These are phyloP conservation scores for Chaetoscypha palmicola DNA, from an alignment of 2,329 filamentous ascomycete species.

Conservation along the genomic window DNA sequence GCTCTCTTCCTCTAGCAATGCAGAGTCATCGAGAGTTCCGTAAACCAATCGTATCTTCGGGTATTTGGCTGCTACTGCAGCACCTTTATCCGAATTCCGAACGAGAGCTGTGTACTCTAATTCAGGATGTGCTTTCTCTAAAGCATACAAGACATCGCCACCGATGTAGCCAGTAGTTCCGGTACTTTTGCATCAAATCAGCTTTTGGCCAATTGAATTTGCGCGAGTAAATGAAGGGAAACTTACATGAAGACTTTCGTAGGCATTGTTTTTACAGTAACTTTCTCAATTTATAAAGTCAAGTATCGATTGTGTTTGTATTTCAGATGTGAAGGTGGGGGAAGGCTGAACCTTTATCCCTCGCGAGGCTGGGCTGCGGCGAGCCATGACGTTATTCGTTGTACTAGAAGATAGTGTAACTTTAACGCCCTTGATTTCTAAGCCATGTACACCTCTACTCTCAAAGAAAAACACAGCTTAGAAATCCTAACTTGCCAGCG, in stretches of 20 bases:
- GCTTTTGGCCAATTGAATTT: conserved; percentile 1
- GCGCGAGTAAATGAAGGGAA: not conserved
- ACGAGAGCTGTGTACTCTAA: conserved; percentile 43
- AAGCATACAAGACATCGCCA: conserved; percentile 37
- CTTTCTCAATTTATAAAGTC: too few species aligned
- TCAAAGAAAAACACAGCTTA: too few species aligned
- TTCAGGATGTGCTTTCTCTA: conserved; percentile 40
- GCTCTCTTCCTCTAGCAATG: conserved; percentile 39
- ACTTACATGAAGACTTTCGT: conserved; percentile 26
- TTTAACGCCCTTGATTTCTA: too few species aligned
- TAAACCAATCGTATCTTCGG: conserved; percentile 44
- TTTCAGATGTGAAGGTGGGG: too few species aligned
- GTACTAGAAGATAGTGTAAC: too few species aligned
- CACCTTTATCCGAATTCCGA: conserved; percentile 41
- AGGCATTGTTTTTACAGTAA: conserved; percentile 12
- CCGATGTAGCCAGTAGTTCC: conserved; percentile 37
- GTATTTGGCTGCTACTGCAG: conserved; percentile 38
- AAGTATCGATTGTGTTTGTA: too few species aligned
- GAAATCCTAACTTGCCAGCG: too few species aligned
- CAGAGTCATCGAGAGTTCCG: conserved; percentile 40
- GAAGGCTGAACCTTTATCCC: too few species aligned
- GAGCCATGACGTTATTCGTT: too few species aligned
- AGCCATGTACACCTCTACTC: too few species aligned
- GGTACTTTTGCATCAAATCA: conserved; percentile 15
- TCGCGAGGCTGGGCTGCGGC: too few species aligned